A percentile compares a stretch with the other conserved stretches of the same genome.
phyloP scores from a whole-genome alignment of 176 grass and related monocot species.

The Cenchrus purpureus region DNA sequence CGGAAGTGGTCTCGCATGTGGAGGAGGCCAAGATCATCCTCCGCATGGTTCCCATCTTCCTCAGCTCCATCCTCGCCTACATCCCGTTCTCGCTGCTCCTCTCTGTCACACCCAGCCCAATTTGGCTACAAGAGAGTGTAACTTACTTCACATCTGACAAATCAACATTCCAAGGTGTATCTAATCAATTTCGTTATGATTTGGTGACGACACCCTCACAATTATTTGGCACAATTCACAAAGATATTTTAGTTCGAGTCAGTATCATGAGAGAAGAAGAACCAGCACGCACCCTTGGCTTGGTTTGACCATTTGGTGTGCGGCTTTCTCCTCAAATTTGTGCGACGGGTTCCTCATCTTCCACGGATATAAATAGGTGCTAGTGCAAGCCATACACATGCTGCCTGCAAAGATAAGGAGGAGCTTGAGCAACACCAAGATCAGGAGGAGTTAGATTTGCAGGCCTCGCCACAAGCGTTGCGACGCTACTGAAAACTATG shows the following conservation, averaged over 20 bases:
- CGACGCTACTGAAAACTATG: conserved; percentile 24
- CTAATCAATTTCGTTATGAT: not conserved
- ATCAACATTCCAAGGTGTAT: not conserved
- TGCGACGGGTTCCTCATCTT: not conserved
- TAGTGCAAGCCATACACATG: not conserved
- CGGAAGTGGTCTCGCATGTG: too few species aligned
- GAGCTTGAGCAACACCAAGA: not conserved
- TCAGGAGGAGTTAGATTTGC: not conserved
- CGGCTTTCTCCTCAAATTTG: not conserved
- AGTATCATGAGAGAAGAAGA: not conserved
- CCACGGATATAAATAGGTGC: conserved; percentile 19
- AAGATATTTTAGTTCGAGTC: conserved; percentile 12
- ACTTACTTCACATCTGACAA: too few species aligned
- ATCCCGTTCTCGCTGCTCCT: too few species aligned
- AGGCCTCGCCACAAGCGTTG: not conserved
- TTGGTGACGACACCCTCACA: not conserved
- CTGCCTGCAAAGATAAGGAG: not conserved
- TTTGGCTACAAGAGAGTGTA: not conserved
- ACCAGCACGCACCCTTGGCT: not conserved
- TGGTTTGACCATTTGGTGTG: not conserved
- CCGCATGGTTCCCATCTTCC: too few species aligned
- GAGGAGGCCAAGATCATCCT: too few species aligned
- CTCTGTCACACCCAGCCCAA: too few species aligned
- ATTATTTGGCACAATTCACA: not conserved
- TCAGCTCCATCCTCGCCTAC: too few species aligned